Conservation (phyloP, 1,139 yeast species). For the Yamadazyma songkhlaensis region DNA sequence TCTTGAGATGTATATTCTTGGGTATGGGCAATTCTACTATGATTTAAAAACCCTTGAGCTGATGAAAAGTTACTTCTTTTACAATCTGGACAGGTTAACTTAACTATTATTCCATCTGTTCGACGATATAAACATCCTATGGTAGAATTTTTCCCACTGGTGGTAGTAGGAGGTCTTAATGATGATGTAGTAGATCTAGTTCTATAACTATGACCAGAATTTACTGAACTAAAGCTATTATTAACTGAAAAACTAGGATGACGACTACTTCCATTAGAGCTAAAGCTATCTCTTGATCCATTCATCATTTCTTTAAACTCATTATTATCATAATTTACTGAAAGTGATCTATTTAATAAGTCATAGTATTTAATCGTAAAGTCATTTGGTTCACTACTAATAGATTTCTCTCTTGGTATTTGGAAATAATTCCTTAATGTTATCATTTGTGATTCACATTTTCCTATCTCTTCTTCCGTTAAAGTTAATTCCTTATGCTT, state of each 20-base stretch:
- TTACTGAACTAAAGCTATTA: neutral
- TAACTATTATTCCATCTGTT: constrained; percentile 69
- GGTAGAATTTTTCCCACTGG: constrained; percentile 20
- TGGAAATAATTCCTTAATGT: constrained; percentile 54
- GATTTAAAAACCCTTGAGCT: constrained; percentile 79
- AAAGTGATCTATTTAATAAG: constrained; percentile 33
- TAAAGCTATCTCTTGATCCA: constrained; percentile 4
- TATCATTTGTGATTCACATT: constrained; percentile 60
- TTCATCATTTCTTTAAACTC: constrained; percentile 6
- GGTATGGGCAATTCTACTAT: constrained; percentile 72
- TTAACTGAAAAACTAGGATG: neutral
- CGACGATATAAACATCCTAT: constrained; percentile 64
- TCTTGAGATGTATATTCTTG: constrained; percentile 72
- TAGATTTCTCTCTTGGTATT: constrained; percentile 33
- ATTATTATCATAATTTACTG: constrained; percentile 28
- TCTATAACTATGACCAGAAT: constrained; percentile 31
- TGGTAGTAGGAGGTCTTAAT: constrained; percentile 31
- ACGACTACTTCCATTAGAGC: constrained; percentile 2
- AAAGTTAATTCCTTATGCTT: constrained; percentile 64
- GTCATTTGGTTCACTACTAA: constrained; percentile 46
- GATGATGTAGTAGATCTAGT: constrained; percentile 53
- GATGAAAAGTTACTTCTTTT: constrained; percentile 68
- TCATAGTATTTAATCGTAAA: constrained; percentile 49
- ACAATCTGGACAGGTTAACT: constrained; percentile 68
- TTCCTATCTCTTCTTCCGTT: constrained; percentile 61